phyloP scores from a whole-genome alignment of 2,329 filamentous ascomycete genomes.

The Thelonectria olida region DNA sequence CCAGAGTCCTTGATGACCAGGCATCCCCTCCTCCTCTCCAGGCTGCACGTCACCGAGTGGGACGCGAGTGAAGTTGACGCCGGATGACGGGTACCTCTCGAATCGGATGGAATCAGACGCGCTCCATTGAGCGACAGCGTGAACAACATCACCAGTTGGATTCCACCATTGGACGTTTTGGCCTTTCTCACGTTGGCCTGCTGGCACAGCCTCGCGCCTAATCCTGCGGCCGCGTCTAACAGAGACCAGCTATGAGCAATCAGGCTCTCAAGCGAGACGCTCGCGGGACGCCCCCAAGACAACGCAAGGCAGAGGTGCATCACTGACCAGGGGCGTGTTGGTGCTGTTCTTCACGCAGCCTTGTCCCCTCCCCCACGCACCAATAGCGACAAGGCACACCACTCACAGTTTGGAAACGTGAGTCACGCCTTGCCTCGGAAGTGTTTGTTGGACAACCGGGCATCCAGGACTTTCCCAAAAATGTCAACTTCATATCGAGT shows the following conservation, averaged over 20 bases:
- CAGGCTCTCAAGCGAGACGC: slow-evolving; percentile 26
- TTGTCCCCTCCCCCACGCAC: slow-evolving; percentile 32
- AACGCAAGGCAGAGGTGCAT: slow-evolving; percentile 13
- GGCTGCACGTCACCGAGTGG: slow-evolving; percentile 33
- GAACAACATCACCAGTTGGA: slow-evolving; percentile 34
- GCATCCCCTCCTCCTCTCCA: slow-evolving; percentile 20
- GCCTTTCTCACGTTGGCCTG: slow-evolving; percentile 10
- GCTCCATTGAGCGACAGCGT: slow-evolving; percentile 25
- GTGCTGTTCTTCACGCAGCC: slow-evolving; percentile 37
- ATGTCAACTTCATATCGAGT: slow-evolving; percentile 33
- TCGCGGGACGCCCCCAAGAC: too few species aligned
- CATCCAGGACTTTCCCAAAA: slow-evolving; percentile 24
- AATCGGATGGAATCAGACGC: slow-evolving; percentile 11
- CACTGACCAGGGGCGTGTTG: slow-evolving; percentile 5
- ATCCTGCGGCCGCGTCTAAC: slow-evolving; percentile 24
- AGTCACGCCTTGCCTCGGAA: slow-evolving; percentile 30
- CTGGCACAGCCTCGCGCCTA: slow-evolving; percentile 29
- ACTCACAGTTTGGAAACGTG: slow-evolving; percentile 31
- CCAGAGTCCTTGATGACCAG: slow-evolving; percentile 17
- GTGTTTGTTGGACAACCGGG: slow-evolving; percentile 18
- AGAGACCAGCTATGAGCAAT: slow-evolving; percentile 23
- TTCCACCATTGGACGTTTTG: slow-evolving; percentile 13
- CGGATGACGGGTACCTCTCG: slow-evolving; percentile 30
- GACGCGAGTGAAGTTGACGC: slow-evolving; percentile 19
- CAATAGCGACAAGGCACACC: slow-evolving; percentile 33